Base-by-base conservation (phyloP, 805 yeast genomes). In the Blastobotrys attinorum region DNA sequence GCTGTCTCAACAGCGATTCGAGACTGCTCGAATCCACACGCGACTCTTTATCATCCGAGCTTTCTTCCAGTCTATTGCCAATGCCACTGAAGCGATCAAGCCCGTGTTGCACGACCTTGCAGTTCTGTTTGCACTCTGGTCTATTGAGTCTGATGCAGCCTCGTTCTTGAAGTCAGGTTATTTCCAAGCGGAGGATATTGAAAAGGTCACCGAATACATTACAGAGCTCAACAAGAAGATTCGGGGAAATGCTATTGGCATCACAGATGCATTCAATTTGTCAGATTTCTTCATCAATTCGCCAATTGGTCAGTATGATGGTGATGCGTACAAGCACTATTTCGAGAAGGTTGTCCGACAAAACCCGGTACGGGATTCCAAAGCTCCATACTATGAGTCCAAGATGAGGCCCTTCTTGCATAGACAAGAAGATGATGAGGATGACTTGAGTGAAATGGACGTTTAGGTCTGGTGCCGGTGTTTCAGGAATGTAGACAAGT, bases 271-370 rank as follows among this genome's bases (percentile, higher is more conserved):
- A 1, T 88, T 88, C 71, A 77, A 82, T 63, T 72, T 83, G 50
- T 77, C 86, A 33, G 96, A 88, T 65, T 81, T 73, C 60, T 75
- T 83, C 67, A 72, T 88, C 58, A 84, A 87, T 61, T 79, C 96
- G 0, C 80, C 92, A 3, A 73, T 88, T 46, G 97, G 96, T 38
- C 72, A 70, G 45, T 81, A 73, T 63, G 79, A 83, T 54, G 96
- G 96, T 46, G 81, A 88, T 61, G 79, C 85, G 45, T 88, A 87
- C 66, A 79, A 79, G 58, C 79, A 83, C 61, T 87, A 87, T 66
- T 81, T 81, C 58, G 65, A 58, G 21, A 67, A 69, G 44, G 81
- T 81, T 47, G 76, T 75, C 56, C 77, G 78, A 45, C 76, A 79
- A 15, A 58, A 66, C 40, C 58, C 64, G 6, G 51, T 56, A 23